A percentile compares a stretch with the other conserved stretches of the same genome.
Evolutionary conservation across 805 yeast species (phyloP).

Genomic region (Cyberlindnera americana): DNA sequence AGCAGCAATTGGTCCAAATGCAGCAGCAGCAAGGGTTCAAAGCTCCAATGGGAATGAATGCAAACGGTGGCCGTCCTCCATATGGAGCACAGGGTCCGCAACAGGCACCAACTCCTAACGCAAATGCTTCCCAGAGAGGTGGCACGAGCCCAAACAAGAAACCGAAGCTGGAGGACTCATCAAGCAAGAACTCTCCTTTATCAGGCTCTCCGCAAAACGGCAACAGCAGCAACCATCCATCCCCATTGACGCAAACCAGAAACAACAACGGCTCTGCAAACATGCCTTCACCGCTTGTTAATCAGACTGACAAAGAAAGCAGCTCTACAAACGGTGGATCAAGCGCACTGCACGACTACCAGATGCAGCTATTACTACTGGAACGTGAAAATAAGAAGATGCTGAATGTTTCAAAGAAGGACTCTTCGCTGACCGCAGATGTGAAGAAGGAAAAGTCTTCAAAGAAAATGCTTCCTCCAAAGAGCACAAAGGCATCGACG

Average conservation of each 20-base stretch:
- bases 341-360: slow-evolving; percentile 73
- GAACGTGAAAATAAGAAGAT: slow-evolving; percentile 75
- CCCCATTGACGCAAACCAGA: slow-evolving; percentile 12
- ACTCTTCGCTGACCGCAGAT: slow-evolving; percentile 13
- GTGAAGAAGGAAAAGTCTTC: slow-evolving; percentile 3
- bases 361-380: slow-evolving; percentile 68
- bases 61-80: slow-evolving; percentile 6
- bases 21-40: slow-evolving; percentile 24
- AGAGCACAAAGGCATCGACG: slow-evolving; percentile 19
- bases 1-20: slow-evolving; percentile 30
- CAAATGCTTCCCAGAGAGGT: slow-evolving; percentile 6
- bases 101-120: slow-evolving; percentile 3
- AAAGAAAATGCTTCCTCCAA: slow-evolving; percentile 28
- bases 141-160: slow-evolving; percentile 23
- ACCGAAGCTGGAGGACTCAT: slow-evolving; percentile 17
- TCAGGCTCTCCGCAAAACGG: slow-evolving; percentile 13
- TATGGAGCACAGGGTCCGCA: slow-evolving; percentile 8
- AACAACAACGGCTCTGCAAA: slow-evolving; percentile 17
- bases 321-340: slow-evolving; percentile 16
- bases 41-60: slow-evolving; percentile 2
- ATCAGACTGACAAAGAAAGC: slow-evolving; percentile 18
- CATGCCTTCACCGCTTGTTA: slow-evolving; percentile 25
- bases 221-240: slow-evolving; percentile 6
- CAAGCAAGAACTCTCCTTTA: slow-evolving; percentile 13
- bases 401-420: slow-evolving; percentile 47